These are phyloP conservation scores for Pythium brachiatum DNA, from an alignment of 352 stramenopile genomes.

Conservation along the genomic window DNA sequence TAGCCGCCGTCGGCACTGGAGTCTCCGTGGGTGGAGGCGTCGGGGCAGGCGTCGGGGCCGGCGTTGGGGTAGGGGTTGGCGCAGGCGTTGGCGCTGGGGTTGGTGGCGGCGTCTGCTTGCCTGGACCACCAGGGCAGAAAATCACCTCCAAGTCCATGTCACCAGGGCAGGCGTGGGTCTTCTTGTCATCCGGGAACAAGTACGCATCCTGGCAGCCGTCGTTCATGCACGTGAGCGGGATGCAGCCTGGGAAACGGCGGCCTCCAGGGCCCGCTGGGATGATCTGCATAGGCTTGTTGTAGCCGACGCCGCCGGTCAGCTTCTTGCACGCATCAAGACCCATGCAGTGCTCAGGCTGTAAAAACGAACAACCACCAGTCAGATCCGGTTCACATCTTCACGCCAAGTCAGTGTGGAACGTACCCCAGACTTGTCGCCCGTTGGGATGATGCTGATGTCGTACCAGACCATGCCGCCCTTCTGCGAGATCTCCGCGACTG, in stretches of 20 bases:
- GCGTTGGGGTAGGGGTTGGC: slow-evolving; percentile 28
- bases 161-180: slow-evolving; percentile 47
- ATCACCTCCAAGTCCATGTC: slow-evolving; percentile 35
- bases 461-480: slow-evolving; percentile 14
- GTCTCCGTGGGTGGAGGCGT: slow-evolving; percentile 31
- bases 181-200: slow-evolving; percentile 53
- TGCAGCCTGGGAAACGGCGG: slow-evolving; percentile 34
- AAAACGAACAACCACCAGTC: background rate
- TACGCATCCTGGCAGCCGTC: slow-evolving; percentile 64
- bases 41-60: slow-evolving; percentile 31
- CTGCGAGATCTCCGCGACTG: slow-evolving; percentile 26
- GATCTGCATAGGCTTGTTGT: slow-evolving; percentile 70
- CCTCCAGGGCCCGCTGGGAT: slow-evolving; percentile 16
- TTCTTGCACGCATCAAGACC: slow-evolving; percentile 52
- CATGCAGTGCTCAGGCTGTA: slow-evolving; percentile 43
- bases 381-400: background rate
- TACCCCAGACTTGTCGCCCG: slow-evolving; percentile 17
- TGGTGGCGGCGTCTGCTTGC: slow-evolving; percentile 30
- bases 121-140: slow-evolving; percentile 50
- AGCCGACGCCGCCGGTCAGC: slow-evolving; percentile 49
- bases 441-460: slow-evolving; percentile 33
- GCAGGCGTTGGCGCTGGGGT: slow-evolving; percentile 30
- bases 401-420: background rate
- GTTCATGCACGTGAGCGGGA: slow-evolving; percentile 44
- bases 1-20: slow-evolving; percentile 15